Evolutionary conservation across 129 eudicot genomes (phyloP).

Genomic region (Lactuca sativa): DNA sequence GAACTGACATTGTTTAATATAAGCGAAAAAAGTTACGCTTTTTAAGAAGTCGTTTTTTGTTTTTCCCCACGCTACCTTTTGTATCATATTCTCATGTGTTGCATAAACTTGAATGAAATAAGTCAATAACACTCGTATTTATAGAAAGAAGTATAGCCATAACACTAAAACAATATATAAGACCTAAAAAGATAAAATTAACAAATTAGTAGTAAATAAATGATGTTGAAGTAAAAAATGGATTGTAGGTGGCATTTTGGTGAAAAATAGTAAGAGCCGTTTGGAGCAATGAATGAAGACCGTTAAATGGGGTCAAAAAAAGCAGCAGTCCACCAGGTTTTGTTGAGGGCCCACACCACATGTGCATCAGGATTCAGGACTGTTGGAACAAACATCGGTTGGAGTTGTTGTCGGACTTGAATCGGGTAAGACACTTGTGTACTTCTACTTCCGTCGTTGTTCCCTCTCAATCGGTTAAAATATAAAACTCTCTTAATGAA

Average conservation of each 20-base stretch:
- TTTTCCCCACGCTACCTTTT: too few relatives aligned
- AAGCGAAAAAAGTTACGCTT: too few relatives aligned
- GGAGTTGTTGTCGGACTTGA: constrained; percentile 22
- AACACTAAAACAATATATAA: neutral
- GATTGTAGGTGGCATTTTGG: neutral
- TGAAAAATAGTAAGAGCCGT: neutral
- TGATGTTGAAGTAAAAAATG: neutral
- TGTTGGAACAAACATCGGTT: constrained; percentile 9
- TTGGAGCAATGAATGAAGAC: constrained; percentile 2
- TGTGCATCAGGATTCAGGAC: constrained; percentile 9
- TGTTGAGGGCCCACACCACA: constrained; percentile 14
- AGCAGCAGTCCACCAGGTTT: constrained; percentile 1
- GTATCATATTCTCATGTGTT: too few relatives aligned
- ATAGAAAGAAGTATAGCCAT: too few relatives aligned
- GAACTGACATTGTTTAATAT: too few relatives aligned
- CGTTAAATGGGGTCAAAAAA: constrained; percentile 19
- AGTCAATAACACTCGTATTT: too few relatives aligned
- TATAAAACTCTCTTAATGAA: neutral
- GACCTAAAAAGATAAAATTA: neutral
- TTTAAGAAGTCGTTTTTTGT: too few relatives aligned
- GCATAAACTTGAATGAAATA: too few relatives aligned
- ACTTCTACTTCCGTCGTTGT: constrained; percentile 22
- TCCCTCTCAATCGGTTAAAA: neutral
- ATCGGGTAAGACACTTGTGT: constrained; percentile 16
- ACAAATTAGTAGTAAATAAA: neutral